Evolutionary conservation across 2,329 filamentous ascomycete species (phyloP).

Genomic region (Atkinsonella hypoxylon): DNA sequence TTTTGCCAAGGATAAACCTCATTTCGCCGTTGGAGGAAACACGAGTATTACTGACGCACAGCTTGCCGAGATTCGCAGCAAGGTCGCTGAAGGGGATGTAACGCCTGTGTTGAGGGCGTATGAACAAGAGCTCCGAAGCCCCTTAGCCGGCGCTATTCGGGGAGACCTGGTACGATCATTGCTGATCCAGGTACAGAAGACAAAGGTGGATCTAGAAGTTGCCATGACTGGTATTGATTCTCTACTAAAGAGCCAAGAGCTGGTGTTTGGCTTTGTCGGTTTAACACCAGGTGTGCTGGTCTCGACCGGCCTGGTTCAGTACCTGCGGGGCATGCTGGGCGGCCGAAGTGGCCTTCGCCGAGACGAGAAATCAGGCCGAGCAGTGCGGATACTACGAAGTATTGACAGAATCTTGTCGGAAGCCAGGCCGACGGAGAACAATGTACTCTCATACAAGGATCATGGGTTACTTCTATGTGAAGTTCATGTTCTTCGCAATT

Average conservation of each 20-base stretch:
- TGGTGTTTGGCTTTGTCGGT: slow-evolving; percentile 95
- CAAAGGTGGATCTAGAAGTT: slow-evolving; percentile 94
- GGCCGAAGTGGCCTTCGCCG: slow-evolving; percentile 56
- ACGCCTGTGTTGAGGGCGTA: slow-evolving; percentile 86
- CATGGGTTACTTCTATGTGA: slow-evolving; percentile 85
- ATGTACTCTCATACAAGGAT: slow-evolving; percentile 77
- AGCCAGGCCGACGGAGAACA: slow-evolving; percentile 58
- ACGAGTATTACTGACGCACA: slow-evolving; percentile 52
- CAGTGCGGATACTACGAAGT: slow-evolving; percentile 70
- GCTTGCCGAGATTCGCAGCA: slow-evolving; percentile 60
- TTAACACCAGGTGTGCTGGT: slow-evolving; percentile 89
- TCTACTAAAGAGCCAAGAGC: slow-evolving; percentile 86
- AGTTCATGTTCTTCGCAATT: slow-evolving; percentile 66
- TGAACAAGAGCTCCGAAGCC: slow-evolving; percentile 73
- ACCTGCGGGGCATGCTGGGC: slow-evolving; percentile 57
- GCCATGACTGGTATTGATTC: slow-evolving; percentile 93
- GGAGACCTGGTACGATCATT: slow-evolving; percentile 84
- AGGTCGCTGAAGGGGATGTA: slow-evolving; percentile 83
- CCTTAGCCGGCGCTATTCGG: slow-evolving; percentile 68
- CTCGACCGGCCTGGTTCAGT: slow-evolving; percentile 60
- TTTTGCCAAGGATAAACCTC: slow-evolving; percentile 75
- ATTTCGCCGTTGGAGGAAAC: slow-evolving; percentile 35
- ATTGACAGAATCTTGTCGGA: slow-evolving; percentile 70
- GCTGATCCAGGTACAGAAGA: slow-evolving; percentile 95
- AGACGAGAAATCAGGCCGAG: slow-evolving; percentile 54